phyloP scores from a whole-genome alignment of 257 asterid species.

The Eustoma russellianum region DNA sequence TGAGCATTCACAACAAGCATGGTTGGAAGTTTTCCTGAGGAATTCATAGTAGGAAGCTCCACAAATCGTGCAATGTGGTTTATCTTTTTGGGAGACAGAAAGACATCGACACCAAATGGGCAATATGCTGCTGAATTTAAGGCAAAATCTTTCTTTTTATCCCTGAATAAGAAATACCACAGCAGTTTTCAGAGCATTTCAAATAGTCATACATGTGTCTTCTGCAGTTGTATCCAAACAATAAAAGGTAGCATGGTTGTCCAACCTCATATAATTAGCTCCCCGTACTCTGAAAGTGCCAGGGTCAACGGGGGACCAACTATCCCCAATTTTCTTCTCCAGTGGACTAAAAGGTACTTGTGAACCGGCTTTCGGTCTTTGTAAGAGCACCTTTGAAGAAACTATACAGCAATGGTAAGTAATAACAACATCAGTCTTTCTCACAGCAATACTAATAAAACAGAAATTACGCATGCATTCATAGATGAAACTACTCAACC shows the following conservation, averaged over 20 bases:
- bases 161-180: slow-evolving; percentile 43
- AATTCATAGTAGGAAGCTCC: slow-evolving; percentile 50
- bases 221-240: background rate
- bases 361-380: slow-evolving; percentile 82
- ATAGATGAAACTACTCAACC: too few species aligned
- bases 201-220: background rate
- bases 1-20: slow-evolving; percentile 93
- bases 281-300: slow-evolving; percentile 80
- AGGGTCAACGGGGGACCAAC: slow-evolving; percentile 88
- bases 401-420: slow-evolving; percentile 29
- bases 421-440: too few species aligned
- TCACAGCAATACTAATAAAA: too few species aligned
- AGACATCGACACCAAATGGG: slow-evolving; percentile 92
- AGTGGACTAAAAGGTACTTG: slow-evolving; percentile 83
- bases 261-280: slow-evolving; percentile 65
- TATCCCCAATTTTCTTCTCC: slow-evolving; percentile 78
- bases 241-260: slow-evolving; percentile 1
- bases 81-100: slow-evolving; percentile 66
- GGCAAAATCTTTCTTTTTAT: slow-evolving; percentile 79
- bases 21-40: slow-evolving; percentile 70
- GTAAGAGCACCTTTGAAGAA: slow-evolving; percentile 66
- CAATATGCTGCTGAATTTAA: slow-evolving; percentile 71
- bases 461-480: too few species aligned
- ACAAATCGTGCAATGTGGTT: slow-evolving; percentile 80
- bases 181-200: background rate